Percentiles rank a stretch among this genome's conserved stretches.
Conservation (phyloP, 2,329 filamentous ascomycete species). For the Endothia cerciana region DNA sequence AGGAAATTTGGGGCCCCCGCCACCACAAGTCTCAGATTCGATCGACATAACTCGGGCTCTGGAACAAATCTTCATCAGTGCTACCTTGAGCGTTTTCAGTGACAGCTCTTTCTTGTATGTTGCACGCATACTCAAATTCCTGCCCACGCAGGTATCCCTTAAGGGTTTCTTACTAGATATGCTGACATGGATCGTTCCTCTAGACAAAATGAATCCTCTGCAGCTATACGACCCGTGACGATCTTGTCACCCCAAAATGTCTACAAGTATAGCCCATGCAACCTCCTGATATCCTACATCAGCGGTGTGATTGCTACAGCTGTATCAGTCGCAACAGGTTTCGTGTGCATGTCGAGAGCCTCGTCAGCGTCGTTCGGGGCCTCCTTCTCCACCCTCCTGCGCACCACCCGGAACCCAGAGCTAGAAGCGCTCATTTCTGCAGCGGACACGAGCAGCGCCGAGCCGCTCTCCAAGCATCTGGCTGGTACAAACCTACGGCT, state of each 20-base stretch:
- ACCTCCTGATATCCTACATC: conserved; percentile 5
- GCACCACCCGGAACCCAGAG: background rate
- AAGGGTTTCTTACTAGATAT: too few relatives aligned
- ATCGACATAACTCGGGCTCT: background rate
- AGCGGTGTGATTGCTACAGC: background rate
- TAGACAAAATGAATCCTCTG: too few relatives aligned
- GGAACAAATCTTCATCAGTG: conserved; percentile 3
- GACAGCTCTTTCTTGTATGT: background rate
- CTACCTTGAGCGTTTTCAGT: conserved; percentile 7
- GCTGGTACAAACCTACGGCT: background rate
- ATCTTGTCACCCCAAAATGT: background rate
- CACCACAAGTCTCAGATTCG: background rate
- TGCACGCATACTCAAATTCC: background rate
- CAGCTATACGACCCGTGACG: too few relatives aligned
- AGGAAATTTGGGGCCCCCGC: background rate
- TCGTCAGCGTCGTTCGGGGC: background rate
- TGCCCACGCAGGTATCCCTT: too few relatives aligned
- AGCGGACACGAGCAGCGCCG: background rate
- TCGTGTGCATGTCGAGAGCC: background rate
- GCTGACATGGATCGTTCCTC: too few relatives aligned
- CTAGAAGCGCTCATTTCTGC: conserved; percentile 7
- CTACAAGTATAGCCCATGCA: background rate
- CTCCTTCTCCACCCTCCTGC: conserved; percentile 4
- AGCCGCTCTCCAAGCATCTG: background rate
- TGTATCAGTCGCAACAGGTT: too few relatives aligned